These are phyloP conservation scores for Paraphoma sp. DNA, from an alignment of 2,329 filamentous ascomycete species.

Conservation along the genomic window DNA sequence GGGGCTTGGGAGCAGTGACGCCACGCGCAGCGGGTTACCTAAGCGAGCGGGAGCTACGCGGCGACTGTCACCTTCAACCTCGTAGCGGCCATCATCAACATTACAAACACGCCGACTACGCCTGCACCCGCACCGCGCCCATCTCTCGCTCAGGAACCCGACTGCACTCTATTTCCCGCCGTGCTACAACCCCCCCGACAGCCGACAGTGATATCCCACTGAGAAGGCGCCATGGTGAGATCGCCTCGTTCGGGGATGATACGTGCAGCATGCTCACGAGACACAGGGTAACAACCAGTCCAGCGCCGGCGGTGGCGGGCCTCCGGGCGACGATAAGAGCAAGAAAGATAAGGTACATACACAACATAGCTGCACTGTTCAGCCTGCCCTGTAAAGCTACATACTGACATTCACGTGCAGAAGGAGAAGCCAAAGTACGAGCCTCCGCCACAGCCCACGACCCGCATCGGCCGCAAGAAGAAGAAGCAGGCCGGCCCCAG, in stretches of 20 bases:
- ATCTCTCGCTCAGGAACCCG: slow-evolving; percentile 10
- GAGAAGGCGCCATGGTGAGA: slow-evolving; percentile 43
- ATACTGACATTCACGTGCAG: slow-evolving; percentile 55
- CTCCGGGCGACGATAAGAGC: slow-evolving; percentile 77
- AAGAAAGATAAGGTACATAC: slow-evolving; percentile 75
- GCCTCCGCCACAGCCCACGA: slow-evolving; percentile 94
- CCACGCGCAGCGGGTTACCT: slow-evolving; percentile 9
- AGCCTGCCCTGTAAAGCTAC: not conserved
- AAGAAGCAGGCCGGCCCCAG: slow-evolving; percentile 93
- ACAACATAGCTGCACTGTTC: slow-evolving; percentile 2
- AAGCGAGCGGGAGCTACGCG: slow-evolving; percentile 27
- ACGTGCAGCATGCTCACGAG: slow-evolving; percentile 46
- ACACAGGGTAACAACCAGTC: slow-evolving; percentile 82
- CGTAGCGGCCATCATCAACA: slow-evolving; percentile 33
- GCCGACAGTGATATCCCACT: slow-evolving; percentile 3
- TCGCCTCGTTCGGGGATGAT: slow-evolving; percentile 20
- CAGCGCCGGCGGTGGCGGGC: slow-evolving; percentile 76
- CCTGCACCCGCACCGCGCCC: slow-evolving; percentile 15
- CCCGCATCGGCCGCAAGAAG: slow-evolving; percentile 97
- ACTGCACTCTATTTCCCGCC: not conserved
- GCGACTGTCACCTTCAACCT: slow-evolving; percentile 8
- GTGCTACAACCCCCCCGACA: not conserved
- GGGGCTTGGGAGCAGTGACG: slow-evolving; percentile 30
- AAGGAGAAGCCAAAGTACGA: slow-evolving; percentile 99
- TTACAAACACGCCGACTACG: slow-evolving; percentile 37